Evolutionary conservation across 1,139 yeast species (phyloP).

Genomic region (Starmera stellimalicola): DNA sequence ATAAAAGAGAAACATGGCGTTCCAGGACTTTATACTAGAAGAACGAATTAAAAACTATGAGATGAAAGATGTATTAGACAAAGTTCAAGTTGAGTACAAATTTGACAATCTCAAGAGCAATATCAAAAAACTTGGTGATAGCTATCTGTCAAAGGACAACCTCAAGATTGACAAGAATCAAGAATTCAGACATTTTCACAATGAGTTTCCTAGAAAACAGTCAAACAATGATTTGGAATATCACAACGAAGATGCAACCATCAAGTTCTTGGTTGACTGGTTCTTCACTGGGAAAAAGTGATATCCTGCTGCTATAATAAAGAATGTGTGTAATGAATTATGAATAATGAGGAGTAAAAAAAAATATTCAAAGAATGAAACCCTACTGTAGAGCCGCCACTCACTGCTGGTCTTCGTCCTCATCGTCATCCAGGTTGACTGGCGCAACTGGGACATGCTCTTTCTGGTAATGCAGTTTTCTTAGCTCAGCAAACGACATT

Average conservation of each 20-base stretch:
- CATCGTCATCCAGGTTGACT: constrained; percentile 1
- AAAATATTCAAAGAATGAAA: background rate
- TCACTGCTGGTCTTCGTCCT: constrained; percentile 3
- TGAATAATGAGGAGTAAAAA: background rate
- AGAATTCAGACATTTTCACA: constrained; percentile 12
- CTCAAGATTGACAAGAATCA: constrained; percentile 7
- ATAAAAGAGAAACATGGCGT: background rate
- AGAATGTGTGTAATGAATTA: background rate
- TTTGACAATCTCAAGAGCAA: too few relatives aligned
- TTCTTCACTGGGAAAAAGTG: constrained; percentile 9
- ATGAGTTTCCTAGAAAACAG: constrained; percentile 19
- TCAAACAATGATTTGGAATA: constrained; percentile 18
- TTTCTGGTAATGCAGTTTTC: constrained; percentile 15
- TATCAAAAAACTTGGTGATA: background rate
- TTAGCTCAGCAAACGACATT: constrained; percentile 16
- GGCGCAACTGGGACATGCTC: constrained; percentile 8
- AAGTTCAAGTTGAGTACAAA: too few relatives aligned
- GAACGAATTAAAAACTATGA: background rate
- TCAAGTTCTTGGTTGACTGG: constrained; percentile 17
- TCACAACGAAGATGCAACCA: constrained; percentile 17
- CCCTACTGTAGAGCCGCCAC: background rate
- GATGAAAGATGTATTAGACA: background rate
- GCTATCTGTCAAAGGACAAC: constrained; percentile 1
- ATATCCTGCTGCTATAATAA: background rate
- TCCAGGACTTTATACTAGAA: background rate